Base-by-base conservation (phyloP, 2,329 filamentous ascomycete genomes). In the Verticillium nubilum region DNA sequence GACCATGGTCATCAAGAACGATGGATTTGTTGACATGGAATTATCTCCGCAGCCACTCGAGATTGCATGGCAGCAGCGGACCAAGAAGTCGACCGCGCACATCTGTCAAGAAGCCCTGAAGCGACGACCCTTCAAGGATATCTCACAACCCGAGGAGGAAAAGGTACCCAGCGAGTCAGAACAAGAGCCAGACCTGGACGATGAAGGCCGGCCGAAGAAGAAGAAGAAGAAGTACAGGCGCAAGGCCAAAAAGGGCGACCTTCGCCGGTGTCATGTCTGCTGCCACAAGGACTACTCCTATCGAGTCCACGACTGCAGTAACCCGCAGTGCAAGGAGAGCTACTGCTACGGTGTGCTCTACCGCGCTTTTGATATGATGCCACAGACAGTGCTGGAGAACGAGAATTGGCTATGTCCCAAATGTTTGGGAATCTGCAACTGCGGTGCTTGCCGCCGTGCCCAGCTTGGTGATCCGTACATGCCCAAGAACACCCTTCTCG, bases 331-430 rank as follows among this genome's bases (percentile, higher is more conserved):
- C 68, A 80, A 82, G 13, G 80, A 90, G 59, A 86, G 85, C 0
- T 99, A 96, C 70, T 98, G 95, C 72, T 99, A 96, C 69, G 94
- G 94, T n/a, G 89, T 89, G 17, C 80, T 99, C 1, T 98, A 92
- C 74, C 83, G 95, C 59, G 93, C 91, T 0, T 97, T 97, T 68
- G 94, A 98, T 71, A 85, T 92, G 70, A 89, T 92, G 83, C 95
- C 95, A 0, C 86, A 94, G 67, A 80, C 86, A 23, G 85, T 93
- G 1, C 88, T 97, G 82, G 87, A 96, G 69, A 82, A 91, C 63
- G 84, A 87, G 64, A 80, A 87, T 54, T 99, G 95, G 94, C 84
- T 89, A 67, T 99, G 95, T 65, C 95, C 95, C 0, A 91, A 88
- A 68, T 99, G 95, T 70, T 79, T 84, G 25, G 86, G 87, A 19